Evolutionary conservation across 805 yeast genomes (phyloP).

Genomic region (Wickerhamomyces xylosicus): DNA sequence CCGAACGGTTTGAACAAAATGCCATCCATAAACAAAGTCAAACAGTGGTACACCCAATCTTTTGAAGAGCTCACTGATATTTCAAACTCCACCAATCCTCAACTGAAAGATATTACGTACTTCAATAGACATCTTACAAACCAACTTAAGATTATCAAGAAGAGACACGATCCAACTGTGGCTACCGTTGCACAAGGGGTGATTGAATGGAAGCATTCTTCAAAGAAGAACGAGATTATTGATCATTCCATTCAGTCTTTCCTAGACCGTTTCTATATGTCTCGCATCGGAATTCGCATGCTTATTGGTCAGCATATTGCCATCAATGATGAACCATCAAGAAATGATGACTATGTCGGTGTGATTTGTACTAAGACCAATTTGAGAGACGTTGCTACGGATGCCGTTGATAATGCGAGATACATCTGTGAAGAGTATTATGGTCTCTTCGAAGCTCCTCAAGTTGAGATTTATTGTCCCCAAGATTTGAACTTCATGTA

Average conservation of each 20-base stretch:
- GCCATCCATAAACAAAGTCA: conserved; percentile 68
- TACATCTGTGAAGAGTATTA: conserved; percentile 88
- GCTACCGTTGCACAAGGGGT: conserved; percentile 90
- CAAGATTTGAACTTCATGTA: conserved; percentile 72
- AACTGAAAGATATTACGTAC: conserved; percentile 37
- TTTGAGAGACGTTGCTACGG: conserved; percentile 73
- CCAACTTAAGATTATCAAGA: conserved; percentile 60
- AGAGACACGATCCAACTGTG: conserved; percentile 86
- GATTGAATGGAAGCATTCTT: conserved; percentile 69
- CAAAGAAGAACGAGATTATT: conserved; percentile 33
- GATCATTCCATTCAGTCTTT: conserved; percentile 72
- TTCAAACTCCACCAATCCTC: conserved; percentile 6
- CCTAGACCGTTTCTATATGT: conserved; percentile 80
- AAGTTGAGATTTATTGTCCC: conserved; percentile 62
- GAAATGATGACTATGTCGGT: conserved; percentile 73
- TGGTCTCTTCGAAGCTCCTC: conserved; percentile 79
- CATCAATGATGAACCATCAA: conserved; percentile 54
- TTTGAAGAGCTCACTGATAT: conserved; percentile 72
- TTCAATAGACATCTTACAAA: conserved; percentile 63
- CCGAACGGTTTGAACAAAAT: conserved; percentile 66
- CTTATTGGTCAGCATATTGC: conserved; percentile 92
- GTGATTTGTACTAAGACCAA: conserved; percentile 81
- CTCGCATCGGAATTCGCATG: conserved; percentile 88
- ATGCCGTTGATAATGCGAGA: conserved; percentile 83
- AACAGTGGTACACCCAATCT: conserved; percentile 86